Percentiles rank a stretch among this genome's conserved stretches.
phyloP scores from a whole-genome alignment of 306 rosid genomes.

The Pyrus betulifolia region DNA sequence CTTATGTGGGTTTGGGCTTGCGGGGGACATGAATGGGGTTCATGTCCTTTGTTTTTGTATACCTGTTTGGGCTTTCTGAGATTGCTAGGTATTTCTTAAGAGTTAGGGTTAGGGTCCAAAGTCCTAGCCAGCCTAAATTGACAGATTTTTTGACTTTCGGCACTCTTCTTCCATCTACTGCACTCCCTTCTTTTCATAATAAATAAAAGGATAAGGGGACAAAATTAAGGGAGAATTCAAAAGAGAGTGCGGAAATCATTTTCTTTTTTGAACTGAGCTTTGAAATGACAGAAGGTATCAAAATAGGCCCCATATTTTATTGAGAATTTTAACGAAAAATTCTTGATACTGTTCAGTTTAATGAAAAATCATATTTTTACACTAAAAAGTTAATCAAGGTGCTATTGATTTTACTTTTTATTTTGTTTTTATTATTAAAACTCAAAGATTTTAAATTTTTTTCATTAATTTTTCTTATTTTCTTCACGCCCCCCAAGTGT shows the following conservation, averaged over 20 bases:
- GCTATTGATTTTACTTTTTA: no score
- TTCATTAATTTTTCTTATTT: not conserved
- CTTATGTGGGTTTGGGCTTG: no score
- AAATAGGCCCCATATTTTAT: conserved; percentile 17
- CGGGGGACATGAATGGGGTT: not conserved
- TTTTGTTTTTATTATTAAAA: no score
- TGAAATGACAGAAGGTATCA: conserved; percentile 18
- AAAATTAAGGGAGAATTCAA: no score
- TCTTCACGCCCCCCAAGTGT: not conserved
- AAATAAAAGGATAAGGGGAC: no score
- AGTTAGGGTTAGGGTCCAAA: not conserved
- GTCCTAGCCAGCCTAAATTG: not conserved
- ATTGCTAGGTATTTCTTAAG: not conserved
- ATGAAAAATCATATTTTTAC: no score
- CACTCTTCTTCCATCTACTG: not conserved
- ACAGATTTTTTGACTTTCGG: not conserved
- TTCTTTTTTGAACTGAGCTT: not conserved
- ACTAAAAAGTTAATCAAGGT: no score
- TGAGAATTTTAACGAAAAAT: no score
- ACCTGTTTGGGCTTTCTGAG: not conserved
- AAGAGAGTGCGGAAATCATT: not conserved
- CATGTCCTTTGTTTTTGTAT: not conserved
- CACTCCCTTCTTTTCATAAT: not conserved
- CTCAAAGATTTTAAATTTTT: no score
- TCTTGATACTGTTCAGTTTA: no score